These are phyloP conservation scores for Epichloe coenophiala DNA, from an alignment of 2,329 filamentous ascomycete genomes.

Conservation along the genomic window DNA sequence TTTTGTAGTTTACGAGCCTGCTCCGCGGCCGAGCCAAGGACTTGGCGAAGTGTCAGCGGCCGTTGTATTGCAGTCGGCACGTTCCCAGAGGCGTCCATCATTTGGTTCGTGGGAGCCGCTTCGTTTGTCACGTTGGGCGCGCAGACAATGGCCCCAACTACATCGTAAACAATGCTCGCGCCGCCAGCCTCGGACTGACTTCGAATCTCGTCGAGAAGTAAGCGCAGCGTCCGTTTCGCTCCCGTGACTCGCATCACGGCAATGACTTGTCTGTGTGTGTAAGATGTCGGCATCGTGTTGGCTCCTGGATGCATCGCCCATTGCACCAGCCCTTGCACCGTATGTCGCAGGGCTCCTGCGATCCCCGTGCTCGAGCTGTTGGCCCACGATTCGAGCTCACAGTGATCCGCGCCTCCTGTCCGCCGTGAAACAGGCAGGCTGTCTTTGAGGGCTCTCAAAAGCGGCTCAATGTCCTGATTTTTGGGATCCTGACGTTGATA, in stretches of 20 bases:
- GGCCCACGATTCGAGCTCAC: constrained; percentile 57
- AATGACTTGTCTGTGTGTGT: constrained; percentile 60
- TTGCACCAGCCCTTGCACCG: constrained; percentile 47
- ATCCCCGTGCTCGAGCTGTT: constrained; percentile 42
- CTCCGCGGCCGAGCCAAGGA: constrained; percentile 44
- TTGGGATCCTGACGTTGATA: constrained; percentile 54
- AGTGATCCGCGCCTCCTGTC: constrained; percentile 46
- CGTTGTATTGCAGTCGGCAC: constrained; percentile 26
- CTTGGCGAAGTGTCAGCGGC: constrained; percentile 43
- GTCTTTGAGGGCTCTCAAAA: constrained; percentile 52
- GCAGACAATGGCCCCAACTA: constrained; percentile 56
- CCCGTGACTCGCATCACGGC: constrained; percentile 48
- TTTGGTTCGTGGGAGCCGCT: constrained; percentile 14
- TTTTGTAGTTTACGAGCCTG: constrained; percentile 43
- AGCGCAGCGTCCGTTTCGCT: constrained; percentile 42
- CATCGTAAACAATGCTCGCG: constrained; percentile 51
- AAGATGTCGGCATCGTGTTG: constrained; percentile 46
- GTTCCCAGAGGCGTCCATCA: constrained; percentile 23
- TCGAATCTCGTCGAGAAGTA: constrained; percentile 56
- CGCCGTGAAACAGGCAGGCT: constrained; percentile 45
- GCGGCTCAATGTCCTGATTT: constrained; percentile 55
- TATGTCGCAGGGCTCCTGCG: constrained; percentile 42
- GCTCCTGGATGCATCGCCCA: constrained; percentile 49
- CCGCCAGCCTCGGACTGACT: constrained; percentile 45
- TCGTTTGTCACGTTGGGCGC: constrained; percentile 45